Conservation (phyloP, 2,329 filamentous ascomycete genomes). For the Alternaria alternata region DNA sequence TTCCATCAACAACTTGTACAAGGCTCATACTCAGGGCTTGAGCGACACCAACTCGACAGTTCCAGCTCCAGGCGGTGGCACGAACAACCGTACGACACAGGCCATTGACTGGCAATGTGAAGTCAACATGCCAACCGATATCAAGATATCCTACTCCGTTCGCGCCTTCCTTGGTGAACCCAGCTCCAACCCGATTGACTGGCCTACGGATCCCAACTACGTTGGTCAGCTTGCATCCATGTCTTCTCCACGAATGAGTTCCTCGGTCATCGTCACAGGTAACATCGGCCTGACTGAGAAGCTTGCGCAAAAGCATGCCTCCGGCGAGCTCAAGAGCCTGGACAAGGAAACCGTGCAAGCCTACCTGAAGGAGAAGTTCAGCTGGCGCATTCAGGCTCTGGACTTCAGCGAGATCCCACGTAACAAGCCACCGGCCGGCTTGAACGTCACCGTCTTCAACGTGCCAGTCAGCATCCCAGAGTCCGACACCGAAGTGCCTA, state of each 20-base stretch:
- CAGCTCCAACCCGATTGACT: constrained; percentile 32
- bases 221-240: constrained; percentile 53
- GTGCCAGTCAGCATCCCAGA: constrained; percentile 36
- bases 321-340: constrained; percentile 38
- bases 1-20: constrained; percentile 40
- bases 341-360: constrained; percentile 29
- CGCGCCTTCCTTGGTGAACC: constrained; percentile 44
- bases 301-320: constrained; percentile 36
- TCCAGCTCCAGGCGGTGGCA: constrained; percentile 8
- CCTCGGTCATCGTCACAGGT: constrained; percentile 51
- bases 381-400: constrained; percentile 43
- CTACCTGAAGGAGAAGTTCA: constrained; percentile 41
- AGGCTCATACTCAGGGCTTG: constrained; percentile 34
- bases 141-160: constrained; percentile 43
- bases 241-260: constrained; percentile 47
- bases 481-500: constrained; percentile 36
- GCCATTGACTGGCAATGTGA: constrained; percentile 41
- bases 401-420: constrained; percentile 42
- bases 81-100: constrained; percentile 21
- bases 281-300: constrained; percentile 52
- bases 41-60: constrained; percentile 28
- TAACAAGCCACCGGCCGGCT: constrained; percentile 34
- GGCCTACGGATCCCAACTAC: constrained; percentile 52
- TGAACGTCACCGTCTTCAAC: constrained; percentile 41
- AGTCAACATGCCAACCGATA: constrained; percentile 44